Evolutionary conservation across 202 grass and related monocot genomes (phyloP), one percentile per base, ranked within the genome.

Genomic region (Tripidium arundinaceum): DNA sequence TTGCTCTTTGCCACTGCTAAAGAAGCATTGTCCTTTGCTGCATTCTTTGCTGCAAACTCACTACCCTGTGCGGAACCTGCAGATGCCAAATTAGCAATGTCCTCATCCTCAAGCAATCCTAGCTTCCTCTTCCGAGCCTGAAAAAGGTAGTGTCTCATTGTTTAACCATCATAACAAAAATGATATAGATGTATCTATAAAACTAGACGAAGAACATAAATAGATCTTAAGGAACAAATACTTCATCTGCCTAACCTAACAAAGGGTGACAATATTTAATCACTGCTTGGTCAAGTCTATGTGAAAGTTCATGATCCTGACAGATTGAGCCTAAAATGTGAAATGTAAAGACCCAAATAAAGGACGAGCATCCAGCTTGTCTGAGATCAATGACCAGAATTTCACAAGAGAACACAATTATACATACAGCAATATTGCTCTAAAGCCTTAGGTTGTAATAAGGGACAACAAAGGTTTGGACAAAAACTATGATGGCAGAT

Each of bases 121-220:
- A 90, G 77, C 75, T 99, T 99, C 77, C 96, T 89, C 84, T 93
- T 99, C 85, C 79, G 54, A 83, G 92, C 88, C 96, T 99, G 69
- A 68, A 73, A 41, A 78, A 33, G 60, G 12, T 36, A 46, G 25
- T 3, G 68, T 59, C 41, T 9, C 9, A 78, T 2, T 40, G 27
- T 19, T 70, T 13, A 47, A 24, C 2, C 33, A 59, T 1, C 39
- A 59, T 52, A 83, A 61, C 5, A 8, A 28, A n/a, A 58, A 85
- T 28, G 4, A 60, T 43, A 28, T 50, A 16, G 7, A 62, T 11
- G n/a, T 36, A 38, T 7, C 2, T 45, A 62, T 64, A 19, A 49
- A 82, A 71, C 24, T 62, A 71, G 41, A 38, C 4, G 37, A 15
- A 39, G 59, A 81, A 70, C 11, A 72, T 43, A 72, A 77, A 78